Evolutionary conservation across 2,329 filamentous ascomycete species (phyloP).

Genomic region (Aureobasidium vineae): DNA sequence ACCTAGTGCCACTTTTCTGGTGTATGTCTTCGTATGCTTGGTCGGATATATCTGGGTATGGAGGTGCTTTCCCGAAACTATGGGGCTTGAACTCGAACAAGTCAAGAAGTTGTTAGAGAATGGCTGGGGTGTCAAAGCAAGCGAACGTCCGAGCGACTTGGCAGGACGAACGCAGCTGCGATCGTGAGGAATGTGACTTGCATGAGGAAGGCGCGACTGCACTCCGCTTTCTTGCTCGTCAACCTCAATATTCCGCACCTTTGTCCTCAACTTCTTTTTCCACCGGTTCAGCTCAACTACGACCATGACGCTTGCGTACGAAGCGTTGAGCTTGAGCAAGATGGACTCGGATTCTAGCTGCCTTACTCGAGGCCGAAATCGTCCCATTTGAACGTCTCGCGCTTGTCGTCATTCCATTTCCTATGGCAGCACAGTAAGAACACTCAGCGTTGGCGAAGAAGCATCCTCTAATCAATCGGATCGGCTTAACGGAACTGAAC

Average conservation of each 20-base stretch:
- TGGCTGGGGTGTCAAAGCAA: conserved; percentile 60
- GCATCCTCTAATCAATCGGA: not conserved
- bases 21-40: conserved; percentile 72
- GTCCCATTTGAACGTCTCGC: not conserved
- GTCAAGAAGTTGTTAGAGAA: conserved; percentile 67
- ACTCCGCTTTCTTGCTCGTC: not conserved
- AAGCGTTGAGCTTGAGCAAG: not conserved
- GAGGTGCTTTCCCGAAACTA: conserved; percentile 80
- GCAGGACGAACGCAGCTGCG: not conserved
- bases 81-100: conserved; percentile 75
- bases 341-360: not conserved
- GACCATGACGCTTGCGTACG: not conserved
- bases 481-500: not conserved
- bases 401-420: not conserved
- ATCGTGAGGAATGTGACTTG: not conserved
- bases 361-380: not conserved
- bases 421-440: not conserved
- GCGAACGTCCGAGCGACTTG: not conserved
- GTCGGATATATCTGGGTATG: conserved; percentile 67
- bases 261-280: not conserved
- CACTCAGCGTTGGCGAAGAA: not conserved
- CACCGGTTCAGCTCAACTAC: not conserved
- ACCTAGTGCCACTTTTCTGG: conserved; percentile 72
- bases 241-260: not conserved
- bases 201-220: not conserved